phyloP scores from a whole-genome alignment of 441 rosid species.

The Raphanus hybrid region DNA sequence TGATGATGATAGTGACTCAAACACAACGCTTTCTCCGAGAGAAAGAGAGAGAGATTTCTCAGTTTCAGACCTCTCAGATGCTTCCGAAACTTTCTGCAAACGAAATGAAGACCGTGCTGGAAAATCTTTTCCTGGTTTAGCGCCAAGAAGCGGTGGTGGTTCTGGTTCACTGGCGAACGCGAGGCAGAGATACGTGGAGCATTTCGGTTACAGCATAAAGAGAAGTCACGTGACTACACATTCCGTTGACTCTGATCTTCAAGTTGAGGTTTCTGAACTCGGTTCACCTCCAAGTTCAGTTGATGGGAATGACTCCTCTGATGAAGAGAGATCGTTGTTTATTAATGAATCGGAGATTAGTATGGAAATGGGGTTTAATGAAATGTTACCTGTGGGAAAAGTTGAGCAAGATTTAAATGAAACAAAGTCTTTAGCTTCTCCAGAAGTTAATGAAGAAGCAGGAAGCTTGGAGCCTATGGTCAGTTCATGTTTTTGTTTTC shows the following conservation, averaged over 20 bases:
- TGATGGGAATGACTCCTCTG: slow-evolving; percentile 58
- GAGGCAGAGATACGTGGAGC: slow-evolving; percentile 48
- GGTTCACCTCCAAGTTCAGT: slow-evolving; percentile 68
- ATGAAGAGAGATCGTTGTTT: slow-evolving; percentile 56
- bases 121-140: slow-evolving; percentile 39
- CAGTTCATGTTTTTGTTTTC: slow-evolving; percentile 26
- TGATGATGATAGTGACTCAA: slow-evolving; percentile 42
- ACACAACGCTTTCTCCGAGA: slow-evolving; percentile 46
- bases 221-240: slow-evolving; percentile 54
- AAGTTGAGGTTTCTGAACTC: slow-evolving; percentile 86
- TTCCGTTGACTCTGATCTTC: slow-evolving; percentile 91
- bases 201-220: slow-evolving; percentile 42
- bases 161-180: slow-evolving; percentile 51
- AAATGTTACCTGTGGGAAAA: slow-evolving; percentile 21
- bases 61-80: slow-evolving; percentile 30
- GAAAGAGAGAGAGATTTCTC: slow-evolving; percentile 41
- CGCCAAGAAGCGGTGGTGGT: slow-evolving; percentile 47
- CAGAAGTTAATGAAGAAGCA: slow-evolving; percentile 29
- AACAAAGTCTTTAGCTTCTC: slow-evolving; percentile 36
- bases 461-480: slow-evolving; percentile 34
- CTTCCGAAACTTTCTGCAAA: slow-evolving; percentile 34
- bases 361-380: slow-evolving; percentile 47
- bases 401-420: slow-evolving; percentile 34
- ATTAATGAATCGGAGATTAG: slow-evolving; percentile 54
- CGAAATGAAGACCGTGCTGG: slow-evolving; percentile 35